Conservation (phyloP, 148 eudicot genomes). For the Camellia japonica region DNA sequence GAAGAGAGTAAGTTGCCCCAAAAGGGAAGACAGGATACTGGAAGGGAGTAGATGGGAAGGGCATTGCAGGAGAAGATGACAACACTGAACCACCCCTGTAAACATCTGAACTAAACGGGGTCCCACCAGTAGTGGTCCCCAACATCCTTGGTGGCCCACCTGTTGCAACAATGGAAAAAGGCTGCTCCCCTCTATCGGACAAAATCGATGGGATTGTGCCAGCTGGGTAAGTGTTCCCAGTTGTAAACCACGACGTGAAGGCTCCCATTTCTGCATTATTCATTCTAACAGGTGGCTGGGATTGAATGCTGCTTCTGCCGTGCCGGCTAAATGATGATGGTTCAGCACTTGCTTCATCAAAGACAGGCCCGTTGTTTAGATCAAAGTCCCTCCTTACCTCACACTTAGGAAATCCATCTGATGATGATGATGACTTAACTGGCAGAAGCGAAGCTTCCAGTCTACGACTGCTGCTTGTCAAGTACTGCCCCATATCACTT, state of each 20-base stretch:
- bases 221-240: constrained; percentile 52
- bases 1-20: constrained; percentile 56
- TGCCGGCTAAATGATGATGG: constrained; percentile 29
- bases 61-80: constrained; percentile 77
- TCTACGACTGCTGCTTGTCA: constrained; percentile 36
- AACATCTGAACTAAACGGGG: constrained; percentile 54
- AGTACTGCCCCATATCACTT: constrained; percentile 42
- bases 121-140: constrained; percentile 36
- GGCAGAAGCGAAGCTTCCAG: constrained; percentile 35
- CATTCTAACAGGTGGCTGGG: constrained; percentile 49
- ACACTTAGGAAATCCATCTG: constrained; percentile 29
- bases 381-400: constrained; percentile 69
- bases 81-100: constrained; percentile 80
- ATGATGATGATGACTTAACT: constrained; percentile 28
- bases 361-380: constrained; percentile 73
- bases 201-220: constrained; percentile 45
- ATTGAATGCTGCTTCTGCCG: constrained; percentile 31
- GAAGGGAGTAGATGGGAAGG: constrained; percentile 44
- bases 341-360: constrained; percentile 57
- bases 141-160: constrained; percentile 59
- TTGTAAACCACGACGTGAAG: constrained; percentile 64
- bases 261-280: constrained; percentile 40
- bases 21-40: constrained; percentile 73
- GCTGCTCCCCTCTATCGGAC: constrained; percentile 55
- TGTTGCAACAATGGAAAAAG: constrained; percentile 44